A percentile compares a stretch with the other conserved stretches of the same genome.
phyloP scores from a whole-genome alignment of 2,329 filamentous ascomycete species.

The Fusarium sp. region DNA sequence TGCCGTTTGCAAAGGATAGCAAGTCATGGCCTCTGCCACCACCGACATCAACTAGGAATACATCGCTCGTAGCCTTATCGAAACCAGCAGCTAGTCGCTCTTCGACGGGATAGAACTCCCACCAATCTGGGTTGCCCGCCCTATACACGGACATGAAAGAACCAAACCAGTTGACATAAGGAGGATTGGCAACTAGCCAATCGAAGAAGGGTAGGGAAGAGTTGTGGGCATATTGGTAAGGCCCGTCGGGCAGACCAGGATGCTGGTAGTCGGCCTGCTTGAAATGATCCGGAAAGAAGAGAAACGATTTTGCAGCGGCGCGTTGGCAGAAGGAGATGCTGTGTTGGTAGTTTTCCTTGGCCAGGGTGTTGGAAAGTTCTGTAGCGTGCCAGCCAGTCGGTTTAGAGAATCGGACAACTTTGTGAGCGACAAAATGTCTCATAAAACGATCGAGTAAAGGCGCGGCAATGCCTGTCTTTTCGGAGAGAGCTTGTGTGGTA shows the following conservation, averaged over 20 bases:
- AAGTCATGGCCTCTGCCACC: slow-evolving; percentile 36
- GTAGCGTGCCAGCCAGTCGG: slow-evolving; percentile 22
- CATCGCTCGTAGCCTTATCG: slow-evolving; percentile 1
- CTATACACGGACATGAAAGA: slow-evolving; percentile 31
- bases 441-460: slow-evolving; percentile 24
- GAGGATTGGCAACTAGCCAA: slow-evolving; percentile 15
- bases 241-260: slow-evolving; percentile 2
- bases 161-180: slow-evolving; percentile 20
- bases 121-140: slow-evolving; percentile 21
- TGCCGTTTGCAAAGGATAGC: slow-evolving; percentile 19
- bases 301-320: slow-evolving; percentile 13
- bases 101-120: slow-evolving; percentile 17
- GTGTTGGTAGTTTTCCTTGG: slow-evolving; percentile 20
- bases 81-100: slow-evolving; percentile 12
- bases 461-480: slow-evolving; percentile 12
- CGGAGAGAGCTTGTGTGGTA: slow-evolving; percentile 4
- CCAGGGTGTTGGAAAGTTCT: slow-evolving; percentile 16
- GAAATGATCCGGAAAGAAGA: slow-evolving; percentile 20
- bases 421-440: slow-evolving; percentile 29
- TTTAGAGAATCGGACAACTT: slow-evolving; percentile 13
- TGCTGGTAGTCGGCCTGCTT: slow-evolving; percentile 16
- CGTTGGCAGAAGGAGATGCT: slow-evolving; percentile 26
- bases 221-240: slow-evolving; percentile 25
- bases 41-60: slow-evolving; percentile 34
- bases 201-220: slow-evolving; percentile 18